A percentile compares a stretch with the other conserved stretches of the same genome.
Conservation (phyloP, 2,329 filamentous ascomycete species). For the Exophiala aquamarina region DNA sequence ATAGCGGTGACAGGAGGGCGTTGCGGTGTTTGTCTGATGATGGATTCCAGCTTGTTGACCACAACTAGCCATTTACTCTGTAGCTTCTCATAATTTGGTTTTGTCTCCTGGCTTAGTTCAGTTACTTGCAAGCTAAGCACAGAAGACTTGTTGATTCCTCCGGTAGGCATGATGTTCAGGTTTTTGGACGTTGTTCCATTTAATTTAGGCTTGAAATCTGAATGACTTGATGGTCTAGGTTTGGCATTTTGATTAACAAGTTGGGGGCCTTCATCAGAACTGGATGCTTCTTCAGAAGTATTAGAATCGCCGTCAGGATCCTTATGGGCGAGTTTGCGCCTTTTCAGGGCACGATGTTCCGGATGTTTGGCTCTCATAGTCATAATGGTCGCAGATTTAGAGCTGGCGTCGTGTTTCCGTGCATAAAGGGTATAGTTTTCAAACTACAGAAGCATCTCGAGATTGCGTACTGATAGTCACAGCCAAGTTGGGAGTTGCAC, state of each 20-base stretch:
- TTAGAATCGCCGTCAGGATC: too few relatives aligned
- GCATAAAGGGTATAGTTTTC: too few relatives aligned
- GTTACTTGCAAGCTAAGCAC: slow-evolving; percentile 56
- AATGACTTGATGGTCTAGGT: not conserved
- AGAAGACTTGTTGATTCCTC: slow-evolving; percentile 19
- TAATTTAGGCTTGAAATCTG: not conserved
- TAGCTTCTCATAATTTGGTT: slow-evolving; percentile 53
- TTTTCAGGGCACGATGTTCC: too few relatives aligned
- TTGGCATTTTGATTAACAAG: not conserved
- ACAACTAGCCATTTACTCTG: slow-evolving; percentile 49
- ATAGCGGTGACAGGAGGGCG: slow-evolving; percentile 52
- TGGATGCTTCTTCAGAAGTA: too few relatives aligned
- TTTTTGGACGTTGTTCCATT: not conserved
- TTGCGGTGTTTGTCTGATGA: slow-evolving; percentile 58
- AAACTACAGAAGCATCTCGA: too few relatives aligned
- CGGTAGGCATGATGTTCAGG: slow-evolving; percentile 1
- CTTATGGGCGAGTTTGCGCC: too few relatives aligned
- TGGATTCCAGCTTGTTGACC: slow-evolving; percentile 52
- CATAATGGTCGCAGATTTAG: too few relatives aligned
- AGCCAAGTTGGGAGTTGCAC: not conserved
- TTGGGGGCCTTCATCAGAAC: too few relatives aligned
- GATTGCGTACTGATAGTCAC: too few relatives aligned
- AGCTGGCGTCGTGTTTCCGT: too few relatives aligned
- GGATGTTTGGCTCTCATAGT: too few relatives aligned
- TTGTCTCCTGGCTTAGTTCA: slow-evolving; percentile 59